phyloP scores from a whole-genome alignment of 2,329 filamentous ascomycete genomes.

The Ascomycota sp. region DNA sequence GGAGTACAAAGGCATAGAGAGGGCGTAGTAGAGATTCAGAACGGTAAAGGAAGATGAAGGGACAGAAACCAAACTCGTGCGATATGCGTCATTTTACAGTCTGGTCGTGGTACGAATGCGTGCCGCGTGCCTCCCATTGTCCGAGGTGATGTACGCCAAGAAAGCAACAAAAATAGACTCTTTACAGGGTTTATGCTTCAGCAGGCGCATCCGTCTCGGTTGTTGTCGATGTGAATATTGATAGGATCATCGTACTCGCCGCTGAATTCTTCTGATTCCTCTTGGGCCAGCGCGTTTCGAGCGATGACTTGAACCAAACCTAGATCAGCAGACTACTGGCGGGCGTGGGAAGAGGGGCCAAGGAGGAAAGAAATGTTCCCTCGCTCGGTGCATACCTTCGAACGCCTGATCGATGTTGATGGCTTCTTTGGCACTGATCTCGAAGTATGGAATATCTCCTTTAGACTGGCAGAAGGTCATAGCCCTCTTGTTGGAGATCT shows the following conservation, averaged over 20 bases:
- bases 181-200: too few relatives aligned
- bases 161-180: too few relatives aligned
- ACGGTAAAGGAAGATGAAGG: conserved; percentile 2
- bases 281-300: conserved; percentile 82
- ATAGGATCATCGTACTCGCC: conserved; percentile 96
- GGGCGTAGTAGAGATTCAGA: too few relatives aligned
- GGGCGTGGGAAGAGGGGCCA: too few relatives aligned
- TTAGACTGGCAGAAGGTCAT: conserved; percentile 97
- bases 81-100: too few relatives aligned
- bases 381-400: conserved; percentile 35
- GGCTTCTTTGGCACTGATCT: conserved; percentile 97
- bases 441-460: conserved; percentile 94
- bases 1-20: too few relatives aligned
- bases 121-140: too few relatives aligned
- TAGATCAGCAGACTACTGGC: too few relatives aligned
- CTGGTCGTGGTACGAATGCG: too few relatives aligned
- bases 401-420: conserved; percentile 82
- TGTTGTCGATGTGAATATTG: conserved; percentile 91
- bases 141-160: too few relatives aligned
- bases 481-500: conserved; percentile 89
- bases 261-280: conserved; percentile 94
- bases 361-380: too few relatives aligned
- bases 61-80: conserved; percentile 1
- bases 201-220: conserved; percentile 83
- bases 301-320: conserved; percentile 97